Base-by-base conservation (phyloP, 371 early-diverging fungal genomes). In the Mortierella sp. region DNA sequence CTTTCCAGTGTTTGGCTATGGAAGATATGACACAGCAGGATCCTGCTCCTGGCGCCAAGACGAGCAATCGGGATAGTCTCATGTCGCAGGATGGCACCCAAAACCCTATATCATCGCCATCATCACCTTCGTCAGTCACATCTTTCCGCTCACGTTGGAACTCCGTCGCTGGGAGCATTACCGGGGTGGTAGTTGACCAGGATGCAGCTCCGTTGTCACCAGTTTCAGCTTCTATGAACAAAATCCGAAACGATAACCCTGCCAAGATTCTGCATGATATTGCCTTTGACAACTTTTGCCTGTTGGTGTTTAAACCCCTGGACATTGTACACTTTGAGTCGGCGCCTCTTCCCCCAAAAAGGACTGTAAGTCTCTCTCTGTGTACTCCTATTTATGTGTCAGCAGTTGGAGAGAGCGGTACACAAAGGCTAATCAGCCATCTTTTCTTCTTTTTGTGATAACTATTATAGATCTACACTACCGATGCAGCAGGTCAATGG, bases 231-330 rank as follows among this genome's bases (percentile, higher is more conserved):
- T n/a, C 18, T 16, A 60, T 39, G 12, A 67, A 30, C 58, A 85
- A 73, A 52, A 55, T 74, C n/a, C 51, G 73, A 12, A 76, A 72
- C 37, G 86, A 78, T 49, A 74, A 79, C 62, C 77, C 84, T 0
- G 80, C 71, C 16, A 79, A 85, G 66, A 71, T 87, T 62, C 64
- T 85, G 62, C 92, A 94, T 78, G 91, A 92, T 70, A 84, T 88
- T 64, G 94, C 95, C 0, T 77, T 92, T 77, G 94, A 94, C 72
- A 93, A 93, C 64, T 93, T 93, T 83, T 92, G 93, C 73, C 69
- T 95, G 47, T 67, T 95, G 63, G 85, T 93, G 1, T 93, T 90
- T 73, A 93, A 93, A 71, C 87, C 91, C 0, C 83, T 81, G 57
- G 88, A 87, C 62, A 93, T 95, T 2, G 92, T 92, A 30, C 88